Base-by-base conservation (phyloP, 805 yeast genomes). In the Lipomyces chichibuensis region DNA sequence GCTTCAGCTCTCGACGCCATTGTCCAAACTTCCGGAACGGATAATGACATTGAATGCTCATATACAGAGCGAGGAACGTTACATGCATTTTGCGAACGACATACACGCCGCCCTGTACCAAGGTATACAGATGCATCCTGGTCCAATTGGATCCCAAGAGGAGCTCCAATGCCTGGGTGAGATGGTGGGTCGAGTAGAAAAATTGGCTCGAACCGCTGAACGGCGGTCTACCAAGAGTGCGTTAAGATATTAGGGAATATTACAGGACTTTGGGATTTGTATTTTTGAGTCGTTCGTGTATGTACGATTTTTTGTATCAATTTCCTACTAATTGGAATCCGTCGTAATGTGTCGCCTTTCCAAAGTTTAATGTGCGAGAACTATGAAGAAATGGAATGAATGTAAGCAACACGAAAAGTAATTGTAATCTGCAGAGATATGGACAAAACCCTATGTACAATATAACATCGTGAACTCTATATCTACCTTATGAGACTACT, bases 1-100 rank as follows among this genome's bases (percentile, higher is more conserved):
- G 37, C 49, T 51, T 74, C 86, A 32, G 84, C 85, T 73, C 65
- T 83, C 67, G 80, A 84, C 65, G 84, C 87, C 57, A 85, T 86
- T 53, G 82, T 77, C 76, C 81, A 82, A 62, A 69, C 65, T 68
- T 6, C 73, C 69, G 33, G 33, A 53, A 11, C 63, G 67, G 27
- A 59, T 70, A 9, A 60, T 57, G 64, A 39, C 65, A 6, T 39
- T 71, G n/a, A 57, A 60, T 2, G 49, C 46, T 17, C 72, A 62
- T 20, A 35, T 67, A 2, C 57, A 49, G 53, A 60, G 43, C 43
- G 73, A 70, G 39, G 61, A 61, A n/a, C 62, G 67, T 14, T 71
- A 71, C 37, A 60, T 67, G 67, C 73, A 70, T 37, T 70, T 71
- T 51, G 73, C 72, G 13, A 70, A 65, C 46, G 72, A 70, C 35